These are phyloP conservation scores for Pestalotiopsis sp. DNA, from an alignment of 2,329 filamentous ascomycete genomes.

Conservation along the genomic window DNA sequence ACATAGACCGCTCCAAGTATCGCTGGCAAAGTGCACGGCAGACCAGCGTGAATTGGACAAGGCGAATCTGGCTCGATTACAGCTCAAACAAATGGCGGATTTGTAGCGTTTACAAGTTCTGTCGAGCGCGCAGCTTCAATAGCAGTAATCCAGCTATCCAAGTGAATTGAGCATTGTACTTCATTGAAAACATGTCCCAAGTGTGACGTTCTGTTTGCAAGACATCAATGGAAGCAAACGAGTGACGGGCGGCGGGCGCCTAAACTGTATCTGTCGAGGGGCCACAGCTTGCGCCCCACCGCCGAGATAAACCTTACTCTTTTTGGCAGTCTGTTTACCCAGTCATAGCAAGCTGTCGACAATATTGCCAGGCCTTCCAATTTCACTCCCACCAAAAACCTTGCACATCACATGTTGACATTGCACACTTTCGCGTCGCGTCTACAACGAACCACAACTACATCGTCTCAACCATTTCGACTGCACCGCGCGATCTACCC, in stretches of 20 bases:
- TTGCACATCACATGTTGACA: constrained; percentile 1
- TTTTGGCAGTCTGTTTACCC: constrained; percentile 18
- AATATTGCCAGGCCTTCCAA: not conserved
- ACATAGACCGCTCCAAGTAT: not conserved
- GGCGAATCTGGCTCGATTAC: not conserved
- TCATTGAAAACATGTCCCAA: too few species aligned
- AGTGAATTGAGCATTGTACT: too few species aligned
- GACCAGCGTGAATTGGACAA: not conserved
- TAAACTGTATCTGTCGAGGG: not conserved
- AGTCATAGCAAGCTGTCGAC: constrained; percentile 7
- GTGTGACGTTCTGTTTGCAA: not conserved
- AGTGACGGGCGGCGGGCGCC: not conserved
- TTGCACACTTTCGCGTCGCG: not conserved
- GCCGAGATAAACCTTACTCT: constrained; percentile 3
- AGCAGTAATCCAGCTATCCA: too few species aligned
- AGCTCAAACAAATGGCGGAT: not conserved
- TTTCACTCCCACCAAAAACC: constrained; percentile 5
- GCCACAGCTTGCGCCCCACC: not conserved
- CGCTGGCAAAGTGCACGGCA: not conserved
- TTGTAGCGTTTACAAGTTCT: too few species aligned
- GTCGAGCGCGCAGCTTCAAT: too few species aligned
- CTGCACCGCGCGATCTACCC: not conserved
- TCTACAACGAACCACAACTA: not conserved
- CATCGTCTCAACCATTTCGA: not conserved
- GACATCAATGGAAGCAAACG: not conserved